Evolutionary conservation across 2,329 filamentous ascomycete species (phyloP).

Genomic region (Venturia oleaginea): DNA sequence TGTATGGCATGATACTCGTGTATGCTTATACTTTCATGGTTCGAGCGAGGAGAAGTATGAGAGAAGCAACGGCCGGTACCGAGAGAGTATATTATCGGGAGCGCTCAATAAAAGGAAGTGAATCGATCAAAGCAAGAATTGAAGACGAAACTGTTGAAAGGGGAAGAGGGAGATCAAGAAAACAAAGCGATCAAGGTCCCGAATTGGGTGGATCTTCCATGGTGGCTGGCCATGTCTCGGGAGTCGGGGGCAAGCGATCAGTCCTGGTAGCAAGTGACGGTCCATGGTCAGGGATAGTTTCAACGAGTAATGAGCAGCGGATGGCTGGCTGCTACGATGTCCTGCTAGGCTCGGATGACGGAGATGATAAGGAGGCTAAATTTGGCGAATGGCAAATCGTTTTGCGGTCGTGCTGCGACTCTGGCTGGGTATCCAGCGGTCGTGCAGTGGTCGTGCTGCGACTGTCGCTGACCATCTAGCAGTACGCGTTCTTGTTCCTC

Average conservation of each 20-base stretch:
- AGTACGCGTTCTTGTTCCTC: background rate
- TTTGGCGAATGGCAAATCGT: background rate
- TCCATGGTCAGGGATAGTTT: background rate
- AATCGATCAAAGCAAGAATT: background rate
- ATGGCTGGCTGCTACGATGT: background rate
- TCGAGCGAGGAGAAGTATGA: background rate
- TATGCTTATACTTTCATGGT: background rate
- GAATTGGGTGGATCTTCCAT: background rate
- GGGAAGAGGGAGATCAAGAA: background rate
- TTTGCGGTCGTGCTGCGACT: background rate
- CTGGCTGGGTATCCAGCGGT: background rate
- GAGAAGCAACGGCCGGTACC: background rate
- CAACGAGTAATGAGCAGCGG: background rate
- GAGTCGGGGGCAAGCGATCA: background rate
- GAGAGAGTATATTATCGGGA: background rate
- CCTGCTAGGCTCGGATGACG: background rate
- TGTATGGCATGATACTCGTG: background rate
- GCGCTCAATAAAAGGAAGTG: background rate
- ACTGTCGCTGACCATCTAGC: too few species aligned
- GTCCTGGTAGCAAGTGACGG: background rate
- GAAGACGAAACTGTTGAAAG: background rate
- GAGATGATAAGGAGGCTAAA: background rate
- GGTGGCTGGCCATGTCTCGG: constrained; percentile 2
- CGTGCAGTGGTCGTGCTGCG: too few species aligned
- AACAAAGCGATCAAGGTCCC: background rate